A percentile compares a stretch with the other conserved stretches of the same genome.
These are phyloP conservation scores for Rostrohypoxylon terebratum DNA, from an alignment of 495 filamentous ascomycete species.

Conservation along the genomic window DNA sequence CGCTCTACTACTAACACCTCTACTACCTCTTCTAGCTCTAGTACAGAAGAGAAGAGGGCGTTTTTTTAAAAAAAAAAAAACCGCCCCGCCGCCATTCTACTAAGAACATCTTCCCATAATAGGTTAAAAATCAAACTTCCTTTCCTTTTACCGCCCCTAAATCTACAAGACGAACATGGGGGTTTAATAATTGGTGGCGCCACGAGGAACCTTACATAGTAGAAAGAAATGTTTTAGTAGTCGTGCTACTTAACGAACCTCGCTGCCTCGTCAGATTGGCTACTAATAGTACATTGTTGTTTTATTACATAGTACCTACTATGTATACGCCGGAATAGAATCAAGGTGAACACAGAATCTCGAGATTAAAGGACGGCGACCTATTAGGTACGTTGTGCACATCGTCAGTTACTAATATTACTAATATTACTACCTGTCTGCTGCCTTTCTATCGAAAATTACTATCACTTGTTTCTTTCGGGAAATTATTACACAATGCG, in stretches of 20 bases:
- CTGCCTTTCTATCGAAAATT: conserved; percentile 5
- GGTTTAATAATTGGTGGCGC: conserved; percentile 44
- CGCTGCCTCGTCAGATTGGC: conserved; percentile 26
- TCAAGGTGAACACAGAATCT: conserved; percentile 16
- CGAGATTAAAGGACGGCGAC: conserved; percentile 26
- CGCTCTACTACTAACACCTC: neutral
- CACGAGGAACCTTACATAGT: conserved; percentile 9
- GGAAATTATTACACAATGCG: conserved; percentile 37
- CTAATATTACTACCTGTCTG: conserved; percentile 4
- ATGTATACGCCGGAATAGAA: neutral
- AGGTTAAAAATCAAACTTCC: neutral
- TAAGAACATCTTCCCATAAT: conserved; percentile 13
- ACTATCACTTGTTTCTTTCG: conserved; percentile 7
- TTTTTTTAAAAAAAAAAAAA: too few species aligned
- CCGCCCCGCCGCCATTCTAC: neutral
- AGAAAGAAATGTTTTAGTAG: conserved; percentile 24
- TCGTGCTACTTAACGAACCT: conserved; percentile 19
- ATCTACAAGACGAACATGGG: conserved; percentile 19
- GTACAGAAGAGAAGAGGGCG: neutral
- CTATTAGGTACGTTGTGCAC: conserved; percentile 18
- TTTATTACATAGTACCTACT: too few species aligned
- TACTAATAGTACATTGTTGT: too few species aligned
- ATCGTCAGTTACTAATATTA: conserved; percentile 1
- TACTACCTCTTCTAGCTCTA: too few species aligned
- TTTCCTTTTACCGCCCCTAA: neutral